Evolutionary conservation across 768 basidiomycete species (phyloP), one percentile per base, ranked within the genome.

Genomic region (Infundibulicybe gibba): DNA sequence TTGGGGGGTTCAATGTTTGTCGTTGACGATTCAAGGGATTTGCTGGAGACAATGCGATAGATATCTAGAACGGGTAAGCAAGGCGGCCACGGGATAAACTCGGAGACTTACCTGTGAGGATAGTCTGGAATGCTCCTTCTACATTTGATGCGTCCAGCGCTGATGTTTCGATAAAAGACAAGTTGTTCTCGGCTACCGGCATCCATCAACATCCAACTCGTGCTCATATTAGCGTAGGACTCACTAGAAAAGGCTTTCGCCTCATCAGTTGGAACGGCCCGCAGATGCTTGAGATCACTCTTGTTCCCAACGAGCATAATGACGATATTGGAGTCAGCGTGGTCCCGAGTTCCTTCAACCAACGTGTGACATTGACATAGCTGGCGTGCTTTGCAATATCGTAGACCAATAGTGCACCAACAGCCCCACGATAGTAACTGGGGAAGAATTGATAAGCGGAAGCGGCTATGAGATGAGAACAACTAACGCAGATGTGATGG

Each of bases 121-220:
- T 97, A 48, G 83, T 93, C 67, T 98, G 94, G 85, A 99, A 99
- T 43, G 95, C 97, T 48, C 80, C 71, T 71, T 98, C 95, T 69
- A 99, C 94, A 71, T 97, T 97, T 43, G 93, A 94, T 58, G 95
- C 92, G 83, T 99, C 97, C 80, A 98, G 85, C 72, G 95, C 95
- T 61, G 95, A 99, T 50, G 95, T 99, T 77, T 99, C 95, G 55
- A 99, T 95, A 77, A 95, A 95, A 46, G 87, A 90, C 56, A 97
- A 68, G 16, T 84, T 85, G 60, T 94, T 93, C 71, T 95, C 93
- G 57, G 88, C 92, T 92, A 44, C 43, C 9, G 4, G 40, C 50
- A 32, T 43, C 33, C 45, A 19, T 45, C 41, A 60, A 49, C 33
- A 40, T n/a, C 25, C 31, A 39, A 19, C 5, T 21, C 43, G 41